Conservation (phyloP, 2,329 filamentous ascomycete species). For the Beauveria pseudobassiana region DNA sequence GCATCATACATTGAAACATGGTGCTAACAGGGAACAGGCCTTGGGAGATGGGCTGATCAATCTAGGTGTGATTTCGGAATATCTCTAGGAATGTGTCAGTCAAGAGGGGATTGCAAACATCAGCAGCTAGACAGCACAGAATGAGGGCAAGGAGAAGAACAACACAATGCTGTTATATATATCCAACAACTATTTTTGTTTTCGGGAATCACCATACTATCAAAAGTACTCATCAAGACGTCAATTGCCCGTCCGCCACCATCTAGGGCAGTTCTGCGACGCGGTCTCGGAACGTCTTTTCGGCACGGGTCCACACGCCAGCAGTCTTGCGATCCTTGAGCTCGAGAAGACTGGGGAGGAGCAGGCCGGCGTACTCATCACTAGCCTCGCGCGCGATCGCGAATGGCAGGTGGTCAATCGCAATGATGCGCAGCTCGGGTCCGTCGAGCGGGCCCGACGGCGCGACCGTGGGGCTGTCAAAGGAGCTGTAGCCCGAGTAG, state of each 20-base stretch:
- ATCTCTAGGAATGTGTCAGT: neutral
- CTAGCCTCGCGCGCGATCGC: conserved; percentile 73
- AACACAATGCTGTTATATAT: too few species aligned
- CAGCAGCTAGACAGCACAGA: too few species aligned
- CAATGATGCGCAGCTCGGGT: conserved; percentile 67
- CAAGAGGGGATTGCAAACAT: too few species aligned
- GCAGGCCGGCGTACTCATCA: conserved; percentile 69
- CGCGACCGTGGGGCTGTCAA: conserved; percentile 70
- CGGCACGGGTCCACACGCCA: conserved; percentile 71
- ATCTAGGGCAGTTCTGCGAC: conserved; percentile 10
- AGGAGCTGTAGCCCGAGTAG: conserved; percentile 74
- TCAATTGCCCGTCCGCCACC: neutral
- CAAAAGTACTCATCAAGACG: too few species aligned
- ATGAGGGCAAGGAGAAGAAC: too few species aligned
- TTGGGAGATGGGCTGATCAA: neutral
- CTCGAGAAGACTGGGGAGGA: conserved; percentile 68
- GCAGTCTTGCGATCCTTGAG: conserved; percentile 65
- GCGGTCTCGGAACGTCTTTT: conserved; percentile 69
- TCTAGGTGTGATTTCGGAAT: neutral
- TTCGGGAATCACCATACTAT: neutral
- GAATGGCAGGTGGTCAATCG: conserved; percentile 77
- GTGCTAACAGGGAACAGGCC: neutral
- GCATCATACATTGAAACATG: neutral
- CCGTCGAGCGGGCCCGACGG: conserved; percentile 50
- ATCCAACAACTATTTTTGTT: neutral